Percentiles rank a stretch among this genome's conserved stretches.
phyloP scores from a whole-genome alignment of 2,329 filamentous ascomycete genomes.

The Boeremia exigua region DNA sequence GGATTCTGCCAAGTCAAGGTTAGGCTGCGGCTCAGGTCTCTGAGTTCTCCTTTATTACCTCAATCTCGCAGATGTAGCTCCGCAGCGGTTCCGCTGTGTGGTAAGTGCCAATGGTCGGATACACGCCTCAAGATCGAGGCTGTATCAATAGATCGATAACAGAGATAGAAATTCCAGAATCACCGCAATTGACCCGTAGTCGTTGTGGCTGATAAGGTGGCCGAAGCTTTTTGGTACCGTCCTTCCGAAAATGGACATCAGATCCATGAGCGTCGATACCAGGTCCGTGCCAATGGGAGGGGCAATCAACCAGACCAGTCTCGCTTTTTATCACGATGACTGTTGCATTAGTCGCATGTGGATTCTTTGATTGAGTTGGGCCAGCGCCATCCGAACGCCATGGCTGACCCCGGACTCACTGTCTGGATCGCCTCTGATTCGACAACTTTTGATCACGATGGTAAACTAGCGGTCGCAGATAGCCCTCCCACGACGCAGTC shows the following conservation, averaged over 20 bases:
- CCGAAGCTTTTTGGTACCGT: constrained; percentile 21
- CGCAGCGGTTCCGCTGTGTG: constrained; percentile 1
- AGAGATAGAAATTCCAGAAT: constrained; percentile 23
- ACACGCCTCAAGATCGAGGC: neutral
- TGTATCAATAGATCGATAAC: constrained; percentile 23
- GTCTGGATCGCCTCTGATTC: constrained; percentile 14
- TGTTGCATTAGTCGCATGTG: constrained; percentile 20
- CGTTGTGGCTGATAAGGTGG: constrained; percentile 25
- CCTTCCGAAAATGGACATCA: constrained; percentile 39
- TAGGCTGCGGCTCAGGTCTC: neutral
- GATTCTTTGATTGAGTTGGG: constrained; percentile 20
- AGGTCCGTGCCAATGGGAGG: constrained; percentile 36
- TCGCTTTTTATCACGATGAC: constrained; percentile 31
- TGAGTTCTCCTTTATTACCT: neutral
- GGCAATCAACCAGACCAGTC: constrained; percentile 33
- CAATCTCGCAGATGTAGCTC: neutral
- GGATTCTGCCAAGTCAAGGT: neutral
- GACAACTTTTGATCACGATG: constrained; percentile 35
- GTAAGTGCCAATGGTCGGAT: neutral
- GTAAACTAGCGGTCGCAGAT: constrained; percentile 20
- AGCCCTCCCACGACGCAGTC: constrained; percentile 10
- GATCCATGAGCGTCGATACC: constrained; percentile 30
- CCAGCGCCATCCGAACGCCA: constrained; percentile 17
- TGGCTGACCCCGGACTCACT: constrained; percentile 14
- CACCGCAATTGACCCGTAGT: constrained; percentile 18